Evolutionary conservation across 208 protist species (phyloP).

Genomic region (Crithidia mellificae): DNA sequence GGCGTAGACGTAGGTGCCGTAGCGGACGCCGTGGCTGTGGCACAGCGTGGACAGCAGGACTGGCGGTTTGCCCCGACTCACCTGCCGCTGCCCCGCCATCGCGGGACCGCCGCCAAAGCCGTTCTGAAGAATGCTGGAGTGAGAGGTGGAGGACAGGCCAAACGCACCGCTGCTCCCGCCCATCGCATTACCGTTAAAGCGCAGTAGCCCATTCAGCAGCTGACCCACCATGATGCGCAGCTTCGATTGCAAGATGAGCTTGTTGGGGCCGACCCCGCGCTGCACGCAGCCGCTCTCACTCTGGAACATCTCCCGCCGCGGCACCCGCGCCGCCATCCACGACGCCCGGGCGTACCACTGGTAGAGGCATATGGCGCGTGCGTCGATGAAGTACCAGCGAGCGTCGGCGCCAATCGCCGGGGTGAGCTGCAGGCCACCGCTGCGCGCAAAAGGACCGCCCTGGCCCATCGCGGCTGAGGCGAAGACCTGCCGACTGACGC

Average conservation of each 20-base stretch:
- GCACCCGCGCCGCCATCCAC: slow-evolving; percentile 32
- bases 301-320: slow-evolving; percentile 43
- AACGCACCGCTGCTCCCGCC: neutral
- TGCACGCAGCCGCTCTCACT: slow-evolving; percentile 34
- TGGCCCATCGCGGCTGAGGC: slow-evolving; percentile 10
- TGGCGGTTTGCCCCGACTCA: slow-evolving; percentile 20
- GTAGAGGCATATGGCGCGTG: slow-evolving; percentile 39
- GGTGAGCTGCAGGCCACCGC: slow-evolving; percentile 25
- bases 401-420: slow-evolving; percentile 42
- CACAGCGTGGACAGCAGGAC: slow-evolving; percentile 47
- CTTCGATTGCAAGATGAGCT: slow-evolving; percentile 51
- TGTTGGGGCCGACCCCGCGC: slow-evolving; percentile 38
- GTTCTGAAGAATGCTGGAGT: neutral
- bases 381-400: slow-evolving; percentile 61
- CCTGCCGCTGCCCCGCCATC: neutral
- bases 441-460: slow-evolving; percentile 14
- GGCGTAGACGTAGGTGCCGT: slow-evolving; percentile 51
- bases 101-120: neutral
- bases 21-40: slow-evolving; percentile 52
- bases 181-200: neutral
- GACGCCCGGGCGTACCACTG: slow-evolving; percentile 41
- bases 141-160: neutral
- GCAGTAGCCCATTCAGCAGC: slow-evolving; percentile 39
- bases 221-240: slow-evolving; percentile 45
- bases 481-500: slow-evolving; percentile 14